These are phyloP conservation scores for Penicillium polonicum DNA, from an alignment of 2,329 filamentous ascomycete species.

Conservation along the genomic window DNA sequence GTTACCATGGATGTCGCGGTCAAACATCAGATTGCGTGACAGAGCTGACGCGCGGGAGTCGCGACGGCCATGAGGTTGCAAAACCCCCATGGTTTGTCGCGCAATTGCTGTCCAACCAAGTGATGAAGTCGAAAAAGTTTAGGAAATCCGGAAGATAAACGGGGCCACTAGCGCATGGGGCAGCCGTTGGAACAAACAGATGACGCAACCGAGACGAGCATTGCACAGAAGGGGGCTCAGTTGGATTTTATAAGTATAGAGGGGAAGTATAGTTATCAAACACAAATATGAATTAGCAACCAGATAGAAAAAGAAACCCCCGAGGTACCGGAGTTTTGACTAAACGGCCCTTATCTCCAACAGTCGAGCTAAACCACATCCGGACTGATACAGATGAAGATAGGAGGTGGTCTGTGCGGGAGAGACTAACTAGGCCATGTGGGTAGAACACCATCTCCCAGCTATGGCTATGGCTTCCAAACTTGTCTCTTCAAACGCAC, in stretches of 20 bases:
- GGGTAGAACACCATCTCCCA: neutral
- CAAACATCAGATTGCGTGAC: constrained; percentile 24
- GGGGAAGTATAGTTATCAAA: neutral
- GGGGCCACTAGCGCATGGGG: constrained; percentile 20
- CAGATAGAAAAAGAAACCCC: neutral
- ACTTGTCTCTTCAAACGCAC: neutral
- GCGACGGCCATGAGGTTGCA: constrained; percentile 31
- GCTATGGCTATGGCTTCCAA: neutral
- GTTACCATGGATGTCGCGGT: constrained; percentile 20
- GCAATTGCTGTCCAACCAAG: constrained; percentile 9
- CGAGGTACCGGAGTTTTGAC: constrained; percentile 3
- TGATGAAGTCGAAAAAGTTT: neutral
- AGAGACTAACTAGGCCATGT: too few species aligned
- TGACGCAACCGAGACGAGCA: constrained; percentile 20
- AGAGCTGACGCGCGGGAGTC: constrained; percentile 30
- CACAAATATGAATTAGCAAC: constrained; percentile 8
- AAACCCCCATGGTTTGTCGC: constrained; percentile 28
- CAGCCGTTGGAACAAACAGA: constrained; percentile 9
- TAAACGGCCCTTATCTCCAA: constrained; percentile 9
- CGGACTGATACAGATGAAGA: constrained; percentile 7
- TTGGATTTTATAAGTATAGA: constrained; percentile 1
- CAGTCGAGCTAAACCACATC: constrained; percentile 3
- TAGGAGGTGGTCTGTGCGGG: neutral
- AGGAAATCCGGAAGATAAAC: constrained; percentile 17
- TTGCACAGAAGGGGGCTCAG: neutral